phyloP scores from a whole-genome alignment of 208 protist species.

The Plasmodiophora brassicae region DNA sequence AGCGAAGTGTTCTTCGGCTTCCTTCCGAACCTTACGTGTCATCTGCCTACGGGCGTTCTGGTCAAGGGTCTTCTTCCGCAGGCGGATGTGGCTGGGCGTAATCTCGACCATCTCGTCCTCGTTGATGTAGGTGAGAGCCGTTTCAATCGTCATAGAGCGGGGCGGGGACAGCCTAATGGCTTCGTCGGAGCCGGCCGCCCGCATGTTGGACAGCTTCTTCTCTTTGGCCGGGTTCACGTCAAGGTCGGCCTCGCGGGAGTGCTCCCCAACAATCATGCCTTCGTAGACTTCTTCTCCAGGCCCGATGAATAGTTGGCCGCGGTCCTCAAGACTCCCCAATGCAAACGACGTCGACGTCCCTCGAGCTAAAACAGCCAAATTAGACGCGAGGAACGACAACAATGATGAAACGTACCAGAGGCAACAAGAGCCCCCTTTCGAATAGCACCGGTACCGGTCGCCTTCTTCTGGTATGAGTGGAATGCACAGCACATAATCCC shows the following conservation, averaged over 20 bases:
- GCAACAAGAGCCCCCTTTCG: slow-evolving; percentile 17
- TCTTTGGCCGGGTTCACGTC: slow-evolving; percentile 34
- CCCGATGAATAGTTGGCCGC: neutral
- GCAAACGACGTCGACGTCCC: slow-evolving; percentile 10
- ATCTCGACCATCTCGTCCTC: slow-evolving; percentile 29
- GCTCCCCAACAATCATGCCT: slow-evolving; percentile 37
- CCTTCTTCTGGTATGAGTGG: slow-evolving; percentile 5
- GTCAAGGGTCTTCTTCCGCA: neutral
- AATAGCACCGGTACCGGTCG: neutral
- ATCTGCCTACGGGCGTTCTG: neutral
- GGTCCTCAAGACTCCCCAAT: neutral
- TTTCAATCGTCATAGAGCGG: neutral
- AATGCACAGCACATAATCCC: slow-evolving; percentile 15
- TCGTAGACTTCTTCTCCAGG: slow-evolving; percentile 14
- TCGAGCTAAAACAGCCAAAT: neutral
- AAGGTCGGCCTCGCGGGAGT: slow-evolving; percentile 24
- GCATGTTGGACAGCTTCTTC: slow-evolving; percentile 22
- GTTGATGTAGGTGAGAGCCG: neutral
- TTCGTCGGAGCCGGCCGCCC: neutral
- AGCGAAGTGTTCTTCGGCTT: too few relatives aligned
- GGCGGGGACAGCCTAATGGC: neutral
- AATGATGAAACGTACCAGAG: neutral
- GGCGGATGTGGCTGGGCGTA: neutral
- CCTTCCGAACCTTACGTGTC: neutral
- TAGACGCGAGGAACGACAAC: too few relatives aligned